Evolutionary conservation across 352 stramenopile species (phyloP), one percentile per base, ranked within the genome.

Genomic region (Globisporangium acanthophoron): DNA sequence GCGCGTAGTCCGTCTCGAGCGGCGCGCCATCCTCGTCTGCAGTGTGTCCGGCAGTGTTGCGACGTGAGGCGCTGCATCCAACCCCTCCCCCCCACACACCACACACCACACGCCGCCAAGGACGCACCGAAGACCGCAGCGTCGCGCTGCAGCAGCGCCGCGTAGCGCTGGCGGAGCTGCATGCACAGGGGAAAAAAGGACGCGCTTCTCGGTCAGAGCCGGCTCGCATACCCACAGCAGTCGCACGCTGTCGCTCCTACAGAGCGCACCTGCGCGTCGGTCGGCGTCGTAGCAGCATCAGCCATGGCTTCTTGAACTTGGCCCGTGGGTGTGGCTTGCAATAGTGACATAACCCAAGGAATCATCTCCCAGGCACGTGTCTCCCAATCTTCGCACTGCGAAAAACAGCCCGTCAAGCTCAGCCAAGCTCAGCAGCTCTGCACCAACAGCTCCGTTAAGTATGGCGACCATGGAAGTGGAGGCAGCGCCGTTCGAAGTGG

Each of bases 1-100:
- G 81, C 39, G 83, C 78, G 59, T 91, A 94, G 41, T 81, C 71
- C 5, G 74, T 70, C 6, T 82, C 74, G n/a, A 90, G 65, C 29
- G 65, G 39, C 21, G 54, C 61, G 41, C 71, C 65, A 7, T 68
- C 27, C 12, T 67, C 69, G 48, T 87, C 74, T 84, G 31, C 20
- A 53, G 12, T 7, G 8, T 0, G 44, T 6, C 9, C 18, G 20
- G 3, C 16, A 18, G 41, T 27, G 24, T 27, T 27, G 24, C 24
- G 24, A 27, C 24, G 24, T 27, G 24, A 27, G 24, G 24, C 24
- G 24, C 24, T 27, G 24, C 24, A 27, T 27, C 24, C 24, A 3
- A 27, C 24, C 24, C 24, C 24, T 24, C 21, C 24, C 1, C 24
- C 24, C 3, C 41, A 8, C 41, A 58, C 2, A 29, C n/a, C 13